Conservation (phyloP, 2,329 filamentous ascomycete species). For the Coniochaeta sp. region DNA sequence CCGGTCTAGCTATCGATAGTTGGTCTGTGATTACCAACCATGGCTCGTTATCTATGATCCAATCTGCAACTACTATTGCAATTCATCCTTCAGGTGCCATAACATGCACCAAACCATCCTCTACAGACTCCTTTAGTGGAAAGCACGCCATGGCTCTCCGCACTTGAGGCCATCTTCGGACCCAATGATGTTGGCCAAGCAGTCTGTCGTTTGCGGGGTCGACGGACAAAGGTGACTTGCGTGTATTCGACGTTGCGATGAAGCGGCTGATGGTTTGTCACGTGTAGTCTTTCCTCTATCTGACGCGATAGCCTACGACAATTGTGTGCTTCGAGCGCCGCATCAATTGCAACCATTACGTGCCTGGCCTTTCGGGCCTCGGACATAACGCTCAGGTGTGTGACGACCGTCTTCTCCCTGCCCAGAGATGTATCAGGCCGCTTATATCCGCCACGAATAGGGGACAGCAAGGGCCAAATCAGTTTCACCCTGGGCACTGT, state of each 20-base stretch:
- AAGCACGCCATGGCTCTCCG: constrained; percentile 2
- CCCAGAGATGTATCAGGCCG: not conserved
- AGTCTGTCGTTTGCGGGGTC: not conserved
- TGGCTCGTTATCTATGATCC: constrained; percentile 10
- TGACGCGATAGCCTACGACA: not conserved
- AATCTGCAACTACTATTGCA: constrained; percentile 10
- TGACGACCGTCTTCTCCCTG: not conserved
- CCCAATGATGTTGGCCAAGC: not conserved
- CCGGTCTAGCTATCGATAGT: not conserved
- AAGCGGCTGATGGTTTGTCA: not conserved
- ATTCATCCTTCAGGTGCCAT: not conserved
- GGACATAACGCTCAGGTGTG: not conserved
- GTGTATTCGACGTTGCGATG: not conserved
- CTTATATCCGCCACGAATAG: too few species aligned
- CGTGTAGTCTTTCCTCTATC: not conserved
- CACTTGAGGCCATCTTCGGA: constrained; percentile 1
- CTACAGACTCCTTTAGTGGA: not conserved
- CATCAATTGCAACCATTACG: not conserved
- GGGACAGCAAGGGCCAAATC: too few species aligned
- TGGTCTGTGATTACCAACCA: constrained; percentile 8
- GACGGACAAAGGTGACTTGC: not conserved
- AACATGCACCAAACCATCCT: not conserved
- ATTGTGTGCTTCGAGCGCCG: not conserved
- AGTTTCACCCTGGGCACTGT: too few species aligned
- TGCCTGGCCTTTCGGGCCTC: not conserved